Base-by-base conservation (phyloP, 2,329 filamentous ascomycete genomes). In the Monilinia aucupariae region DNA sequence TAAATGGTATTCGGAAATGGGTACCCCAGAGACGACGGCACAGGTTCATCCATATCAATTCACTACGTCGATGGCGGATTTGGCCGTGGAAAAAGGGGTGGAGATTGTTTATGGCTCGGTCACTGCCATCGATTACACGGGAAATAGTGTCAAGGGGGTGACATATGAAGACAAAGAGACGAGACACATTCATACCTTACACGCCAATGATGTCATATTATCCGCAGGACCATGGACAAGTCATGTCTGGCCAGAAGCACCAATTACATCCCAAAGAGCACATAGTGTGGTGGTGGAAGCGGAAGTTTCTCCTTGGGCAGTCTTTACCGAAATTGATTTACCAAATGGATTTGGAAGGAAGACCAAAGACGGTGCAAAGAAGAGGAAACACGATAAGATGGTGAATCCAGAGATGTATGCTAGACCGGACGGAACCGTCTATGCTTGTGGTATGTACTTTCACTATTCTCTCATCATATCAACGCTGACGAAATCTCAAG, bases 1-100 rank as follows among this genome's bases (percentile, higher is more conserved):
- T 27, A 78, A 79, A 60, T 80, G 80, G 25, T 97, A 96, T 76
- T 85, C 90, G 41, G 85, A 88, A 72, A 97, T 97, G 91, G 91
- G 91, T 2, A 87, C 85, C 3, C 84, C 86, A 0, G 82, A 82
- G 1, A 90, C 91, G 65, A 97, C 94, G 1, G 90, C 94, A 0
- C 94, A 99, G 76, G 93, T 97, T 3, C 93, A 99, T 71, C 94
- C 94, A 0, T 90, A 88, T 66, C 86, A 91, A 51, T 97, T 99
- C 73, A 97, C 94, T 0, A 93, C 85, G 0, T 81, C 86, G 20
- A 96, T 97, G 75, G 90, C 90, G 5, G 79, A 85, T 49, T 80
- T 97, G 15, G 92, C 93, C 0, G 78, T 83, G 62, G 84, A 90
- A 59, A 82, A 81, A 32, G 90, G 90, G 2, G 85, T 83, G 67